These are phyloP conservation scores for Hypsizygus ulmarius DNA, from an alignment of 1,284 basidiomycete genomes.

Conservation along the genomic window DNA sequence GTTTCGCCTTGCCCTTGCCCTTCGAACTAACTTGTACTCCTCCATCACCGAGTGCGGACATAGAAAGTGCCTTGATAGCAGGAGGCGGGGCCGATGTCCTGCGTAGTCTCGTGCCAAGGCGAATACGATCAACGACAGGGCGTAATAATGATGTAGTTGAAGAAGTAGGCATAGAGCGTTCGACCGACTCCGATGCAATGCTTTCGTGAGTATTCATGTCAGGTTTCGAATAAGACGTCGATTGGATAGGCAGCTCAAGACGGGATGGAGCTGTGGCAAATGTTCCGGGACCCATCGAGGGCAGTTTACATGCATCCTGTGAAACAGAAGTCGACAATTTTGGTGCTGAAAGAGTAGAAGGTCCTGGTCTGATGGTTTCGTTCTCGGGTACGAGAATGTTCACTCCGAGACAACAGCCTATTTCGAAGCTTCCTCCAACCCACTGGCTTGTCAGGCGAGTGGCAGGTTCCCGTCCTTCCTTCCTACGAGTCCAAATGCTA, in stretches of 20 bases:
- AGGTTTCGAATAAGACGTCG: slow-evolving; percentile 1
- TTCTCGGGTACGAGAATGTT: slow-evolving; percentile 41
- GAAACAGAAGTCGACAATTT: slow-evolving; percentile 5
- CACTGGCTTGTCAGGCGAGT: slow-evolving; percentile 39
- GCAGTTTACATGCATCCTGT: slow-evolving; percentile 2
- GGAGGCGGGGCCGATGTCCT: slow-evolving; percentile 23
- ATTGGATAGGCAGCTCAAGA: slow-evolving; percentile 3
- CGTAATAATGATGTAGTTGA: slow-evolving; percentile 20
- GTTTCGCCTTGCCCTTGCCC: slow-evolving; percentile 34
- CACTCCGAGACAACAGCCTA: slow-evolving; percentile 65
- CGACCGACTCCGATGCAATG: neutral
- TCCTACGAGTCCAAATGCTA: slow-evolving; percentile 38
- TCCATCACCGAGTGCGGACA: slow-evolving; percentile 20
- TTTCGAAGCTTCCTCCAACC: slow-evolving; percentile 73
- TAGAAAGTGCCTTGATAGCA: slow-evolving; percentile 18
- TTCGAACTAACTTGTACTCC: slow-evolving; percentile 22
- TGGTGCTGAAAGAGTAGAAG: slow-evolving; percentile 9
- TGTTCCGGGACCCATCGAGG: slow-evolving; percentile 14
- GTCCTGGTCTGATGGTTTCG: slow-evolving; percentile 8
- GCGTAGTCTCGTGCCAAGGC: slow-evolving; percentile 9
- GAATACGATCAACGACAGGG: slow-evolving; percentile 3
- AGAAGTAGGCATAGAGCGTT: slow-evolving; percentile 8
- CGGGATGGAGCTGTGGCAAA: slow-evolving; percentile 17
- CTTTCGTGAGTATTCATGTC: slow-evolving; percentile 5
- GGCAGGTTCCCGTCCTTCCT: slow-evolving; percentile 23